Evolutionary conservation across 202 grass and related monocot genomes (phyloP), one percentile per base, ranked within the genome.

Genomic region (Musa balbisiana): DNA sequence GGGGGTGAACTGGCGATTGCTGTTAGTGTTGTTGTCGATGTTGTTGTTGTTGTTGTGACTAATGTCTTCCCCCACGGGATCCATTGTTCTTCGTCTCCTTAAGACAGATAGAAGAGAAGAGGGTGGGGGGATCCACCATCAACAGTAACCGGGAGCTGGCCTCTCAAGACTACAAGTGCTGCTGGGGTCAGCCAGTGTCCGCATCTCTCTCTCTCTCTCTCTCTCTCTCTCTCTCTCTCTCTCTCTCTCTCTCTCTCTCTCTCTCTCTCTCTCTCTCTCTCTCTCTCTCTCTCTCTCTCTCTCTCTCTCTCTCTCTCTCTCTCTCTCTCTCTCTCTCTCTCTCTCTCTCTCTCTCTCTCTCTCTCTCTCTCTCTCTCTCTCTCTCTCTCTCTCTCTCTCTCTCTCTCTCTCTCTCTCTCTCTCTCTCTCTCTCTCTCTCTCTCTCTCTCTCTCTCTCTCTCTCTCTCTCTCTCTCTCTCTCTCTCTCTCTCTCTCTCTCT

Each of bases 11-110:
- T 52, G 68, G 49, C 10, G 29, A 10, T 2, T 75, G 52, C 51
- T 73, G 55, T 56, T 62, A 16, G 15, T 60, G 72, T 53, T 49
- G 82, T 16, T 14, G 72, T 15, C 71, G 52, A 23, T 26, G 59
- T 75, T 69, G 80, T 21, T 26, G 59, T 75, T 69, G 80, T 21
- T n/a, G 77, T 63, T 81, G 74, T 59, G 64, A 67, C 33, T 5
- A 43, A 43, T 43, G 33, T 4, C 4, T 43, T 90, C 81, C 20
- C 69, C 75, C 29, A 64, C 23, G 58, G 16, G 54, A 53, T 66
- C 24, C 71, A 67, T 73, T 33, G 29, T 33, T 33, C 29, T 16
- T 27, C 24, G 11, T 69, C 77, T 62, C 58, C 62, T 70, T 71
- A 23, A 16, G 27, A 69, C 49, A 11, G 10, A 21, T 1, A 12